Conservation (phyloP, 2,329 filamentous ascomycete genomes). For the Aspergillus flavus region DNA sequence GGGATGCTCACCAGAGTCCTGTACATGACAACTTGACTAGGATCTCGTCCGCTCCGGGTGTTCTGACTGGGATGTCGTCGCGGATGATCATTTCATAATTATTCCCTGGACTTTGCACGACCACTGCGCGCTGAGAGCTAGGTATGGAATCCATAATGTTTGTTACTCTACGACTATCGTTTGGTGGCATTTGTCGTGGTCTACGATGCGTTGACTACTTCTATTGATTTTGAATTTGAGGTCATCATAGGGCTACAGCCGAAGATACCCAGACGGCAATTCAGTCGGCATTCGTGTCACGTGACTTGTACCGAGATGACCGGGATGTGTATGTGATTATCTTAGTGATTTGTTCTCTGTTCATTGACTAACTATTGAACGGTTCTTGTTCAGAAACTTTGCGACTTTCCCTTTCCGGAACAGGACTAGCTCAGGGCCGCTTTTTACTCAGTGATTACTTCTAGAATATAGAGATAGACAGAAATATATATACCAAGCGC, state of each 20-base stretch:
- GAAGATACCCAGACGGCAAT: not conserved
- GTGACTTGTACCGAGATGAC: too few relatives aligned
- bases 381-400: too few relatives aligned
- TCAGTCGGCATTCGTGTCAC: not conserved
- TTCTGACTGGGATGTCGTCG: not conserved
- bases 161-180: not conserved
- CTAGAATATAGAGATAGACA: too few relatives aligned
- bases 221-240: not conserved
- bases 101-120: not conserved
- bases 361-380: too few relatives aligned
- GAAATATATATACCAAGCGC: too few relatives aligned
- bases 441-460: too few relatives aligned
- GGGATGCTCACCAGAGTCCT: not conserved
- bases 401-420: too few relatives aligned
- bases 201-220: not conserved
- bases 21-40: not conserved
- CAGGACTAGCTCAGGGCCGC: too few relatives aligned
- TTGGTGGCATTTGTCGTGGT: not conserved
- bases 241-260: not conserved
- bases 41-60: not conserved
- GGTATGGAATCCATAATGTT: not conserved
- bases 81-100: not conserved
- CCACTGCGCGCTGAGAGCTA: not conserved
- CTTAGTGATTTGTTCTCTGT: too few relatives aligned
- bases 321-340: too few relatives aligned